A percentile compares a stretch with the other conserved stretches of the same genome.
Evolutionary conservation across 331 rosid species (phyloP).

Genomic region (Saraca asoca): DNA sequence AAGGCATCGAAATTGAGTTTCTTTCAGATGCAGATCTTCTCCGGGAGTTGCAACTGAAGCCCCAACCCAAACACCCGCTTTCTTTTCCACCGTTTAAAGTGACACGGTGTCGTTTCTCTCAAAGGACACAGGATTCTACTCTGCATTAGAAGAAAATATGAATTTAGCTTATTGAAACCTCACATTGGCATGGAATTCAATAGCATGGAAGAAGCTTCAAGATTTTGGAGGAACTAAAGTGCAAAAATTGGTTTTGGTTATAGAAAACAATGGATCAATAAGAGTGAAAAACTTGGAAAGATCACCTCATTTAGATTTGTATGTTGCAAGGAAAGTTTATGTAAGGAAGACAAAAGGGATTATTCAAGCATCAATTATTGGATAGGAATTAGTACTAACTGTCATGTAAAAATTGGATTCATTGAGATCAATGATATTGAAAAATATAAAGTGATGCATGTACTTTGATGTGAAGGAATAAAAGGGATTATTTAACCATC

Average conservation of each 20-base stretch:
- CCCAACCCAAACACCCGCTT: no score
- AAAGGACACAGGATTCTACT: no score
- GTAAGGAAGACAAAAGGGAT: neutral
- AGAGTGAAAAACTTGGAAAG: neutral
- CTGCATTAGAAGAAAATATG: no score
- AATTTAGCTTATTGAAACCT: no score
- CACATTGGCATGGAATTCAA: no score
- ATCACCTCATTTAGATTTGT: neutral
- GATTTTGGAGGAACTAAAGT: neutral
- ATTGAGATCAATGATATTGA: neutral
- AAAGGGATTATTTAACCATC: neutral
- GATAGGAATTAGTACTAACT: neutral
- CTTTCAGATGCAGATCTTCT: no score
- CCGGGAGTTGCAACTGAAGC: no score
- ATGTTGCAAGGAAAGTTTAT: neutral
- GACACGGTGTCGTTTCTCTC: no score
- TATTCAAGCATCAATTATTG: neutral
- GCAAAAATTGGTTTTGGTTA: conserved; percentile 2
- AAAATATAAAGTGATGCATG: neutral
- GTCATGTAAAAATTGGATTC: neutral
- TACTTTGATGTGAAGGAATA: neutral
- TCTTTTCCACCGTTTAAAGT: no score
- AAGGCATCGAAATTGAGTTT: no score
- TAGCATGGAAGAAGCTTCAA: neutral
- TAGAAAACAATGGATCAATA: neutral